Base-by-base conservation (phyloP, 768 basidiomycete genomes). In the Favolaschia claudopus region DNA sequence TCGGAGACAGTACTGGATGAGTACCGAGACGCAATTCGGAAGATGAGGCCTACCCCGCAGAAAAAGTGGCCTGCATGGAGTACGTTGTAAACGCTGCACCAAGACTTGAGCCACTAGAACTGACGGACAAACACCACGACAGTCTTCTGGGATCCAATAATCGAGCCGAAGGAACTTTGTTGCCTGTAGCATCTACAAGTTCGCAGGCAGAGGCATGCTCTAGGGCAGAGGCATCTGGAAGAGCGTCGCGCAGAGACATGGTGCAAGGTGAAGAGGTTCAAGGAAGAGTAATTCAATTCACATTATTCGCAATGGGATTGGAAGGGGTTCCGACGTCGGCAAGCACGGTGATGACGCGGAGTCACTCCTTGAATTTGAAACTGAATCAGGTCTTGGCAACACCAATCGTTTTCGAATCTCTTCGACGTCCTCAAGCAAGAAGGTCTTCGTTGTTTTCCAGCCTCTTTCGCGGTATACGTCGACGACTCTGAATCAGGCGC, bases 101-200 rank as follows among this genome's bases (percentile, higher is more conserved):
- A 29, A 22, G n/a, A 56, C 10, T 22, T 43, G 12, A 5, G 34
- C 8, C 7, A 28, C 27, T 17, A 39, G 4, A 14, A 65, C 77
- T 58, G 48, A 87, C 88, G 83, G 53, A 89, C 85, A 69, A 89
- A 89, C 1, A 89, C 84, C 4, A 89, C 79, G 13, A 89, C 73
- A 0, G 82, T 83, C 65, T 81, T 84, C 63, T 82, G 68, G 2
- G 78, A 67, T 37, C 77, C 70, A 58, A 84, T 82, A 6, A 89
- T 46, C 2, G 76, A 78, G 1, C 86, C 83, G 69, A 89, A 89
- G 13, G 67, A 67, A 87, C 72, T 32, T 74, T 72, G 14, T 77
- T 69, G 1, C 88, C 88, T 2, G 72, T 63, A 5, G 63, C 62
- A 62, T 87, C 80, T n/a, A 74, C 74, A 0, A 89, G 71, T 0